Evolutionary conservation across 164 flowering plant species (phyloP).

Genomic region (Paratinospora sagittata): DNA sequence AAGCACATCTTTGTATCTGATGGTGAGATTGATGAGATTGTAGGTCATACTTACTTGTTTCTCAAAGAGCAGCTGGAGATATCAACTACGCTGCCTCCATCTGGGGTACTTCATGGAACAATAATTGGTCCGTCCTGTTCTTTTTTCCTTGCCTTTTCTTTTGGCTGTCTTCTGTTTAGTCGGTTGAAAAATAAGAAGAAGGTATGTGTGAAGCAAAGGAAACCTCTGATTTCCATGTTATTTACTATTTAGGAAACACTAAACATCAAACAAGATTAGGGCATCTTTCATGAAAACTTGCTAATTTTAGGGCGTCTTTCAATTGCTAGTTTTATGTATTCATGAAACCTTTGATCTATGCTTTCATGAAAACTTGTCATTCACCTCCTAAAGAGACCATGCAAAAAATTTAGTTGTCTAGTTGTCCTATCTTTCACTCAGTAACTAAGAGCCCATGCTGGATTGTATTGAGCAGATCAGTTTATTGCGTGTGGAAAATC

Average conservation of each 20-base stretch:
- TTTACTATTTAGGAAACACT: too few relatives aligned
- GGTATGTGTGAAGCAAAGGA: too few relatives aligned
- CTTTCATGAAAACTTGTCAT: neutral
- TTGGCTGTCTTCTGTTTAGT: neutral
- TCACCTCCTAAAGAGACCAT: neutral
- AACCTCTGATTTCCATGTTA: too few relatives aligned
- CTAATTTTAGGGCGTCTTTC: too few relatives aligned
- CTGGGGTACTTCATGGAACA: constrained; percentile 74
- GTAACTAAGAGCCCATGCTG: neutral
- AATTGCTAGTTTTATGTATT: too few relatives aligned
- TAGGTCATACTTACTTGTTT: constrained; percentile 68
- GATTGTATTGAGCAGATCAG: constrained; percentile 51
- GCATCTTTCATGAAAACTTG: too few relatives aligned
- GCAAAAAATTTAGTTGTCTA: neutral
- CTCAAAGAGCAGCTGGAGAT: constrained; percentile 75
- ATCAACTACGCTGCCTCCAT: constrained; percentile 49
- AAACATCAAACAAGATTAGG: too few relatives aligned
- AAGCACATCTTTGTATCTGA: constrained; percentile 41
- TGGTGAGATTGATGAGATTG: constrained; percentile 64
- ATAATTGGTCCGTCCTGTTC: constrained; percentile 48
- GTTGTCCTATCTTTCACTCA: neutral
- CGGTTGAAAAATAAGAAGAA: too few relatives aligned
- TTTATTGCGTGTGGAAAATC: constrained; percentile 76
- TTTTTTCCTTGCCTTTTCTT: neutral
- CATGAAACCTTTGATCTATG: neutral